These are phyloP conservation scores for Cystofilobasidium macerans DNA, from an alignment of 768 basidiomycete species.

Conservation along the genomic window DNA sequence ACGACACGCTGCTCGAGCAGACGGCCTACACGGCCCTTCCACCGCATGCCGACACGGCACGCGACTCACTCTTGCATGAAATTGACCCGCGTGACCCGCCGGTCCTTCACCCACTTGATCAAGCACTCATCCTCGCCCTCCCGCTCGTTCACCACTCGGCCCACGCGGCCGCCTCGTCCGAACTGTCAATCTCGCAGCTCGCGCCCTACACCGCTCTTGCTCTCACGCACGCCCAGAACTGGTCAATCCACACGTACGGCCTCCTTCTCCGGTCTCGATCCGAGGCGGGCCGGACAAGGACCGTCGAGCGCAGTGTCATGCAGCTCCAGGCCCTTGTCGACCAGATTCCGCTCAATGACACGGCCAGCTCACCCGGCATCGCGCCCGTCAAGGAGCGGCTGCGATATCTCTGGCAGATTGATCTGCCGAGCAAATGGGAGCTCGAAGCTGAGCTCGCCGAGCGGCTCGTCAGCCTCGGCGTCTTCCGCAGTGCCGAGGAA, in stretches of 20 bases:
- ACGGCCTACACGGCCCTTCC: conserved; percentile 54
- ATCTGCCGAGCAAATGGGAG: conserved; percentile 83
- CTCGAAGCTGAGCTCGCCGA: conserved; percentile 80
- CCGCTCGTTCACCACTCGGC: conserved; percentile 75
- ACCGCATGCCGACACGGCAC: conserved; percentile 31
- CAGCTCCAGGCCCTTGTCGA: conserved; percentile 93
- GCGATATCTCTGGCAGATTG: conserved; percentile 65
- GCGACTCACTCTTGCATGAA: conserved; percentile 38
- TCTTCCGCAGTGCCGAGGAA: conserved; percentile 77
- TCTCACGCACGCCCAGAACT: conserved; percentile 77
- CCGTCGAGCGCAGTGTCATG: conserved; percentile 80
- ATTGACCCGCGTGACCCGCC: conserved; percentile 77
- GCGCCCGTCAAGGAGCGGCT: conserved; percentile 51
- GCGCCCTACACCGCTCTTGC: conserved; percentile 80
- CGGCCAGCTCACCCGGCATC: conserved; percentile 20
- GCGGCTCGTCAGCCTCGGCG: conserved; percentile 73
- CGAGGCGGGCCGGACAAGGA: conserved; percentile 76
- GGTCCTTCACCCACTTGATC: conserved; percentile 80
- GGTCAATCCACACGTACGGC: conserved; percentile 95
- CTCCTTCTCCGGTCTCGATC: conserved; percentile 84
- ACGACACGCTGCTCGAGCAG: conserved; percentile 89
- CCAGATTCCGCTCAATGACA: conserved; percentile 48
- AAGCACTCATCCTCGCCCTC: conserved; percentile 79
- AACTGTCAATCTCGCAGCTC: conserved; percentile 81
- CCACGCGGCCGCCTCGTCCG: conserved; percentile 40